Percentiles rank a stretch among this genome's conserved stretches.
Conservation (phyloP, 306 rosid genomes). For the Sindora glabra region DNA sequence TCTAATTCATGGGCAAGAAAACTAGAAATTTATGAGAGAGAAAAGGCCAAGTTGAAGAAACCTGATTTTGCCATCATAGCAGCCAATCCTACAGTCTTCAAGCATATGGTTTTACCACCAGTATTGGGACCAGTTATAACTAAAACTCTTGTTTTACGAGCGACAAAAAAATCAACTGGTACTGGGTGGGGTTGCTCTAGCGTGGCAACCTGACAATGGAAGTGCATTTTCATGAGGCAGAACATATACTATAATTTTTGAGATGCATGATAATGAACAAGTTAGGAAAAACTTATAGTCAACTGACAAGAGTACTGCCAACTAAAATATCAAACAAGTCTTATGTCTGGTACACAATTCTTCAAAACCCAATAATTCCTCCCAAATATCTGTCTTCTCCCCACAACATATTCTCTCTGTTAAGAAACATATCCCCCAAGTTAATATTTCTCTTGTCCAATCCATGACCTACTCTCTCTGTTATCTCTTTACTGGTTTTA, state of each 20-base stretch:
- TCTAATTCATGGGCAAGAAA: constrained; percentile 7
- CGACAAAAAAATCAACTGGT: constrained; percentile 77
- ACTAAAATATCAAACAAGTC: constrained; percentile 1
- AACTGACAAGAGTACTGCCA: neutral
- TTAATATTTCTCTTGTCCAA: too few species aligned
- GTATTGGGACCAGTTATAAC: constrained; percentile 94
- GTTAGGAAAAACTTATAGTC: neutral
- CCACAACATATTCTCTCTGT: neutral
- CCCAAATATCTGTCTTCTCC: constrained; percentile 19
- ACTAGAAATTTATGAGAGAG: neutral
- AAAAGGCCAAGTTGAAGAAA: constrained; percentile 13
- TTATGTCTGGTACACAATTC: neutral
- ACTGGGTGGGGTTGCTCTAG: constrained; percentile 49
- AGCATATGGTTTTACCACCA: constrained; percentile 91
- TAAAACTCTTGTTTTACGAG: constrained; percentile 59
- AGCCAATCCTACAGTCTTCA: constrained; percentile 89
- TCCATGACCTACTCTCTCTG: too few species aligned
- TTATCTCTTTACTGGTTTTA: neutral
- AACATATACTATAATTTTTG: neutral
- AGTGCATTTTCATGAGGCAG: constrained; percentile 9
- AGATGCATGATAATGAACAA: constrained; percentile 8
- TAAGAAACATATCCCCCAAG: too few species aligned
- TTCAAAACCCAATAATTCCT: neutral
- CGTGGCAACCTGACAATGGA: constrained; percentile 49
- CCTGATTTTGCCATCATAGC: constrained; percentile 99